Evolutionary conservation across 768 basidiomycete genomes (phyloP).

Genomic region (Kwoniella dendrophila): DNA sequence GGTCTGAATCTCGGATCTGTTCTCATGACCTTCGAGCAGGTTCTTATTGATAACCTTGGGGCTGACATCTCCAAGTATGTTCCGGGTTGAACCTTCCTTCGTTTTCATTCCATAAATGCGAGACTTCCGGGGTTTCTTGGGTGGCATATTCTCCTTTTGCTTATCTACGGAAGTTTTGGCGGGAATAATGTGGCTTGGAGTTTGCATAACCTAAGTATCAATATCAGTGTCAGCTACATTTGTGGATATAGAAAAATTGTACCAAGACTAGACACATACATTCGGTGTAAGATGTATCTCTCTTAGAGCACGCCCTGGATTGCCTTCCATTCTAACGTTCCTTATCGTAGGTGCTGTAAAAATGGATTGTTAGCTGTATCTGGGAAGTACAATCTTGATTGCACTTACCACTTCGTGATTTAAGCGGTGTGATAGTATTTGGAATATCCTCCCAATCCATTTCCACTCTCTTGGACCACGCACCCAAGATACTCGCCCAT

Average conservation of each 20-base stretch:
- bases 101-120: conserved; percentile 21
- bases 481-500: conserved; percentile 40
- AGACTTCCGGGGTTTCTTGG: conserved; percentile 11
- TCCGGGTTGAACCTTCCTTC: conserved; percentile 14
- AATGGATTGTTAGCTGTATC: neutral
- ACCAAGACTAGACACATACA: conserved; percentile 15
- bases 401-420: conserved; percentile 12
- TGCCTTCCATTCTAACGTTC: neutral
- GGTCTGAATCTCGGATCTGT: too few relatives aligned
- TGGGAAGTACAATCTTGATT: neutral
- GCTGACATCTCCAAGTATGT: neutral
- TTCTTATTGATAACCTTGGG: too few relatives aligned
- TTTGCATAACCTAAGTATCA: neutral
- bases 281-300: conserved; percentile 37
- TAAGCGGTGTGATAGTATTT: conserved; percentile 12
- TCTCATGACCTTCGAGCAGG: too few relatives aligned
- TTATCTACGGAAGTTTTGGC: neutral
- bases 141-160: conserved; percentile 18
- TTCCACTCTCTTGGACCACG: conserved; percentile 38
- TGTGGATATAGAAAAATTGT: neutral
- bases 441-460: conserved; percentile 40
- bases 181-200: neutral
- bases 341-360: neutral
- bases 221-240: neutral
- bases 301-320: conserved; percentile 13